phyloP scores from a whole-genome alignment of 2,329 filamentous ascomycete genomes.

The Diaporthe sp. region DNA sequence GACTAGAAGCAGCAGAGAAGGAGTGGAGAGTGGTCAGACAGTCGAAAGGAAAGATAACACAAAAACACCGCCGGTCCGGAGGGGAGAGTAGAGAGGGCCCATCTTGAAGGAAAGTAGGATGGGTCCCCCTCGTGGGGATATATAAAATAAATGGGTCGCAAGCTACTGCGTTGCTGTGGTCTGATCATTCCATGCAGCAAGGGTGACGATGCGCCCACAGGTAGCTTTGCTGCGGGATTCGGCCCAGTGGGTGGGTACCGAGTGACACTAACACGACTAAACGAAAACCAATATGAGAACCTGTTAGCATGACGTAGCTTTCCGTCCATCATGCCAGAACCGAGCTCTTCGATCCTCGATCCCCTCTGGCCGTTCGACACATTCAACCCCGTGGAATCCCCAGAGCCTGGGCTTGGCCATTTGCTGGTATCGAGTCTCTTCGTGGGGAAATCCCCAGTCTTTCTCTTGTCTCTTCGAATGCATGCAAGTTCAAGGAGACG shows the following conservation, averaged over 20 bases:
- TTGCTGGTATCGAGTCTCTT: slow-evolving; percentile 1
- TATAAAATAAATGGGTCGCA: slow-evolving; percentile 34
- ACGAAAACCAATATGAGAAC: neutral
- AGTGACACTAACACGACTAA: neutral
- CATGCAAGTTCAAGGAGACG: slow-evolving; percentile 2
- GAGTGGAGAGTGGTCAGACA: slow-evolving; percentile 22
- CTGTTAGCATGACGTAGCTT: slow-evolving; percentile 21
- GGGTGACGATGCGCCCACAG: slow-evolving; percentile 31
- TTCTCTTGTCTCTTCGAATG: neutral
- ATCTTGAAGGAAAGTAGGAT: slow-evolving; percentile 18
- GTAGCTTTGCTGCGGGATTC: slow-evolving; percentile 20
- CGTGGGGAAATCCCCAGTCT: slow-evolving; percentile 16
- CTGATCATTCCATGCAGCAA: slow-evolving; percentile 33
- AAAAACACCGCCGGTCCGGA: slow-evolving; percentile 23
- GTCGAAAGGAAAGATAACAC: slow-evolving; percentile 12
- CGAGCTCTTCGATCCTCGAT: slow-evolving; percentile 24
- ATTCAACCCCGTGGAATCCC: slow-evolving; percentile 14
- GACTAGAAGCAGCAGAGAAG: slow-evolving; percentile 11
- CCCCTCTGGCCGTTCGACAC: slow-evolving; percentile 6
- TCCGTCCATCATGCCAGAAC: neutral
- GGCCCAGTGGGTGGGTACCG: slow-evolving; percentile 12
- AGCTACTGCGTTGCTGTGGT: slow-evolving; percentile 13
- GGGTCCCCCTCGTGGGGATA: slow-evolving; percentile 16
- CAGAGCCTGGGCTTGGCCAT: neutral
- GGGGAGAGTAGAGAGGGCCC: slow-evolving; percentile 13